Conservation (phyloP, 116 monocot genomes). For the Trichopus zeylanicus region DNA sequence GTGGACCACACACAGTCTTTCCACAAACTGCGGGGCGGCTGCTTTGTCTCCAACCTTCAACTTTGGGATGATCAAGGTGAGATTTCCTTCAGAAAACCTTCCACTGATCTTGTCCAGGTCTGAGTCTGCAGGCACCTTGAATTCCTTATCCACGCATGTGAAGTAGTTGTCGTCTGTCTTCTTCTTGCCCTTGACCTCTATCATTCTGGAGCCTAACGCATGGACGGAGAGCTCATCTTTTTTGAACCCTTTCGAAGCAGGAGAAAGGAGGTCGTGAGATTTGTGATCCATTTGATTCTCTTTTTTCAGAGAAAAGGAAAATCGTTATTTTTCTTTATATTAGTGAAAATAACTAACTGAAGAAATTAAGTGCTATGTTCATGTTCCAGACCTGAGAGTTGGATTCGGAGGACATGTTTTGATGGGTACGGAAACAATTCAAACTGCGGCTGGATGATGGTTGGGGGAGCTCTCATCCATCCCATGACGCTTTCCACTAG, state of each 20-base stretch:
- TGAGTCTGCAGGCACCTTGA: constrained; percentile 33
- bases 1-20: constrained; percentile 14
- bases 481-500: too few species aligned
- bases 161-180: background rate
- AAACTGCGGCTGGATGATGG: too few species aligned
- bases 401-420: too few species aligned
- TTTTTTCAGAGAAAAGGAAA: too few species aligned
- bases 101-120: constrained; percentile 40
- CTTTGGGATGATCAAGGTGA: constrained; percentile 43
- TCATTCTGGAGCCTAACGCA: constrained; percentile 29
- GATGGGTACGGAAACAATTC: too few species aligned
- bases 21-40: background rate
- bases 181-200: constrained; percentile 33
- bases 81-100: constrained; percentile 25
- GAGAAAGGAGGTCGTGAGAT: too few species aligned
- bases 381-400: too few species aligned
- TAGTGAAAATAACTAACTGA: too few species aligned
- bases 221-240: constrained; percentile 53
- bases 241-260: constrained; percentile 33
- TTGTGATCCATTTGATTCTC: too few species aligned
- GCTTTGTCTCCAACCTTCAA: background rate
- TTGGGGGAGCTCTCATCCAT: too few species aligned
- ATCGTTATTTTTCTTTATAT: too few species aligned
- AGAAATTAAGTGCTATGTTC: too few species aligned
- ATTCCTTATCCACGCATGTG: constrained; percentile 15